These are phyloP conservation scores for Andrographis paniculata DNA, from an alignment of 305 asterid genomes.

Conservation along the genomic window DNA sequence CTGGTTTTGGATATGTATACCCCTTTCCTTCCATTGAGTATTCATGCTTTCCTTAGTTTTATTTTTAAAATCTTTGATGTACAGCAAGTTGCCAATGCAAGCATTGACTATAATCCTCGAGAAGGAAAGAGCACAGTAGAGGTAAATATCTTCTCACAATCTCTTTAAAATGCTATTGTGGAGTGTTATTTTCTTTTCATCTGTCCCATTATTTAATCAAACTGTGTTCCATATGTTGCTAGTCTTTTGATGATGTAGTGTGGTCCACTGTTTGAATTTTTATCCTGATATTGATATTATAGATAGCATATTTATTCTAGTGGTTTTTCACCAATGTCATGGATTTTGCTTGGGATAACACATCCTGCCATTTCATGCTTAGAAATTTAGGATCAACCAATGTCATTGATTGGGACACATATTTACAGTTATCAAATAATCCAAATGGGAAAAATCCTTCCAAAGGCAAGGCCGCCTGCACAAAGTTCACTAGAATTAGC, in stretches of 20 bases:
- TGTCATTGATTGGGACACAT: conserved; percentile 15
- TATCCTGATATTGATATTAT: too few species aligned
- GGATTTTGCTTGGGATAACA: too few species aligned
- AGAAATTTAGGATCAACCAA: conserved; percentile 9
- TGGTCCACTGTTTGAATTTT: too few species aligned
- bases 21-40: conserved; percentile 1
- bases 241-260: too few species aligned
- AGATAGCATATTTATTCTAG: too few species aligned
- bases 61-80: conserved; percentile 2
- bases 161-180: conserved; percentile 14
- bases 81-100: conserved; percentile 81
- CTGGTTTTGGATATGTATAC: background rate
- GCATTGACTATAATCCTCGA: conserved; percentile 62
- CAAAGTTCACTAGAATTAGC: conserved; percentile 79
- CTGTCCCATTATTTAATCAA: background rate
- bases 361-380: too few species aligned
- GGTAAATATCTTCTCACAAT: conserved; percentile 30
- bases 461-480: conserved; percentile 82
- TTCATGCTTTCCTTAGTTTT: conserved; percentile 11
- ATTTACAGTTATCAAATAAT: conserved; percentile 26
- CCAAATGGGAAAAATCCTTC: conserved; percentile 21
- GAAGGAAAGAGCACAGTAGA: conserved; percentile 80
- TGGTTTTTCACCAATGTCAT: too few species aligned
- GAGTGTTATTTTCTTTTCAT: background rate
- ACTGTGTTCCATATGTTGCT: too few species aligned